These are phyloP conservation scores for Lentinula aciculospora DNA, from an alignment of 768 basidiomycete species.

Conservation along the genomic window DNA sequence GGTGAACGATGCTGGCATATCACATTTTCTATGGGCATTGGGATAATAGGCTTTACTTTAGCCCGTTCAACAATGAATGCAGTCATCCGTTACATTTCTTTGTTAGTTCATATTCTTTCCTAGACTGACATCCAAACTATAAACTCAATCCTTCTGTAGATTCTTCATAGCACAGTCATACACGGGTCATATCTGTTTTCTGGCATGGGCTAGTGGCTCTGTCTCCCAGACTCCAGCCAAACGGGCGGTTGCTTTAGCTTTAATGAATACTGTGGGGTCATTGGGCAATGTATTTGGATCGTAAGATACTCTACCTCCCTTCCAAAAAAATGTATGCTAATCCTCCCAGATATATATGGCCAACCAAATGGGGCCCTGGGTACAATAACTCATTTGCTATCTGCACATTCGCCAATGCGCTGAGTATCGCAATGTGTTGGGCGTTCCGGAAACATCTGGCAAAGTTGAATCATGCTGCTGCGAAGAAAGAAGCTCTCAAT, in stretches of 20 bases:
- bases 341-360: constrained; percentile 55
- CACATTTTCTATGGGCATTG: constrained; percentile 42
- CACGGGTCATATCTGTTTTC: constrained; percentile 63
- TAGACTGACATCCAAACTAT: neutral
- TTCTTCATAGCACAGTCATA: constrained; percentile 78
- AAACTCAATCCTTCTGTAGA: constrained; percentile 28
- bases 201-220: constrained; percentile 48
- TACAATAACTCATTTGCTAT: constrained; percentile 71
- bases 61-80: constrained; percentile 59
- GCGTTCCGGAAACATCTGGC: constrained; percentile 41
- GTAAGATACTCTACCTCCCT: constrained; percentile 34
- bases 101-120: constrained; percentile 33
- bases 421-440: constrained; percentile 45
- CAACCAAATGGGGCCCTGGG: constrained; percentile 59
- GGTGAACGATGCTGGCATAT: constrained; percentile 74
- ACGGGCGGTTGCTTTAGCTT: constrained; percentile 79
- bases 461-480: constrained; percentile 32
- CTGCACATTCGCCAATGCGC: constrained; percentile 53
- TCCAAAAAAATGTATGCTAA: neutral
- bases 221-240: constrained; percentile 70
- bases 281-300: constrained; percentile 83
- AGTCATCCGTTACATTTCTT: constrained; percentile 56
- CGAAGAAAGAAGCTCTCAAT: constrained; percentile 30
- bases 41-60: constrained; percentile 65
- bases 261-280: constrained; percentile 78